These are phyloP conservation scores for Debaryomyces tyrocola DNA, from an alignment of 805 yeast genomes.

Conservation along the genomic window DNA sequence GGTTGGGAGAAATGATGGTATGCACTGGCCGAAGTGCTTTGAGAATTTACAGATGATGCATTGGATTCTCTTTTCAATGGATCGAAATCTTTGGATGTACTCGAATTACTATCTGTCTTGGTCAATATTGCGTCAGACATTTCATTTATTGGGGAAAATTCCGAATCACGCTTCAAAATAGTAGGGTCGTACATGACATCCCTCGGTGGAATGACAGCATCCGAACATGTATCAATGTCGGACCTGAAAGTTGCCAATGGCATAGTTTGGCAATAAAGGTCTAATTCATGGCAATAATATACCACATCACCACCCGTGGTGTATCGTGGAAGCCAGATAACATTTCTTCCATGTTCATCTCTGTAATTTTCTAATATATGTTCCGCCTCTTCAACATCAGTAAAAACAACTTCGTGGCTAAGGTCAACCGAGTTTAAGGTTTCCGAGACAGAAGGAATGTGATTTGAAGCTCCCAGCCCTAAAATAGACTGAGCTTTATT, in stretches of 20 bases:
- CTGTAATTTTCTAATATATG: slow-evolving; percentile 22
- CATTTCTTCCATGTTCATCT: slow-evolving; percentile 15
- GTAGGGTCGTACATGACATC: slow-evolving; percentile 9
- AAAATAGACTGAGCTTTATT: background rate
- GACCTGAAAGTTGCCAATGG: slow-evolving; percentile 46
- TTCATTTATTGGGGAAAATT: slow-evolving; percentile 9
- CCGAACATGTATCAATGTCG: slow-evolving; percentile 14
- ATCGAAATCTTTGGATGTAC: slow-evolving; percentile 17
- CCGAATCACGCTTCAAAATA: slow-evolving; percentile 15
- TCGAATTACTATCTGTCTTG: background rate
- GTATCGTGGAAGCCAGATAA: slow-evolving; percentile 61
- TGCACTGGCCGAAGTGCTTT: slow-evolving; percentile 21
- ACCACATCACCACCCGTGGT: slow-evolving; percentile 55
- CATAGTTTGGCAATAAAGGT: slow-evolving; percentile 56
- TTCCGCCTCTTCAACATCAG: slow-evolving; percentile 29
- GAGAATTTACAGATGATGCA: slow-evolving; percentile 30
- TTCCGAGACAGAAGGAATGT: background rate
- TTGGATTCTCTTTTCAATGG: slow-evolving; percentile 38
- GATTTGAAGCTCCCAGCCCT: background rate
- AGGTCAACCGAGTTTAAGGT: background rate
- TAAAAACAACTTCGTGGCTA: background rate
- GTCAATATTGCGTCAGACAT: slow-evolving; percentile 6
- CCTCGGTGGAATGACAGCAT: slow-evolving; percentile 26
- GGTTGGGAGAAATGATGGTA: slow-evolving; percentile 45
- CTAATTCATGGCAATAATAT: slow-evolving; percentile 60